A percentile compares a stretch with the other conserved stretches of the same genome.
phyloP scores from a whole-genome alignment of 768 basidiomycete genomes.

The Tricholoma terreum region DNA sequence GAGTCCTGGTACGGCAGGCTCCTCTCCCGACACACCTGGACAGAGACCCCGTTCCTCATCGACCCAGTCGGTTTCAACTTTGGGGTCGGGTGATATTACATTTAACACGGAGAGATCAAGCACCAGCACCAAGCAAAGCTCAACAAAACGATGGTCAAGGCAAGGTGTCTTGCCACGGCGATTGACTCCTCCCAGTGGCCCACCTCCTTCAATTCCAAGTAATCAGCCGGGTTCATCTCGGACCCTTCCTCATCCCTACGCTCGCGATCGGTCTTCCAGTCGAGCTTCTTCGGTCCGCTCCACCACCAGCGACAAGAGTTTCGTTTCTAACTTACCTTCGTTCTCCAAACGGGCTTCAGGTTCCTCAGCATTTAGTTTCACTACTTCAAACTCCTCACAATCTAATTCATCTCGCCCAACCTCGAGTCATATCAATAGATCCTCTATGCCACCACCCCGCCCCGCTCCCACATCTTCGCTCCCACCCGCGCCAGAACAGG shows the following conservation, averaged over 20 bases:
- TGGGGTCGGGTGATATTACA: conserved; percentile 38
- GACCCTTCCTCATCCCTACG: conserved; percentile 28
- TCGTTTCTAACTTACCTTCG: conserved; percentile 42
- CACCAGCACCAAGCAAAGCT: conserved; percentile 32
- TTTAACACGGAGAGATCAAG: conserved; percentile 35
- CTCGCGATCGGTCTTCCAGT: conserved; percentile 33
- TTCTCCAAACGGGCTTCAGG: conserved; percentile 53
- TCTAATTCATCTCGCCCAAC: conserved; percentile 30
- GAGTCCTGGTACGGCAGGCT: conserved; percentile 23
- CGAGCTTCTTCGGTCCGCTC: conserved; percentile 37
- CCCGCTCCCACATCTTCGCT: conserved; percentile 70
- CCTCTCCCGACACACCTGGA: conserved; percentile 37
- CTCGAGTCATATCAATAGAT: conserved; percentile 51
- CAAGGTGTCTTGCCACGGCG: conserved; percentile 49
- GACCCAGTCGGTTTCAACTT: conserved; percentile 43
- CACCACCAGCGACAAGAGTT: conserved; percentile 39
- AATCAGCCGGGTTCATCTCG: conserved; percentile 22
- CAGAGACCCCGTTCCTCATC: conserved; percentile 39
- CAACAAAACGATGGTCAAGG: conserved; percentile 51
- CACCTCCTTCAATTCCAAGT: conserved; percentile 48
- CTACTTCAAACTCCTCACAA: conserved; percentile 40
- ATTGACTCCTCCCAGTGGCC: conserved; percentile 56
- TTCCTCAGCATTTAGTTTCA: conserved; percentile 46
- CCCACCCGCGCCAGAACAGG: conserved; percentile 55
- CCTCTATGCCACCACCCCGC: conserved; percentile 68